Base-by-base conservation (phyloP, 371 early-diverging fungal genomes). In the Nematocida major region DNA sequence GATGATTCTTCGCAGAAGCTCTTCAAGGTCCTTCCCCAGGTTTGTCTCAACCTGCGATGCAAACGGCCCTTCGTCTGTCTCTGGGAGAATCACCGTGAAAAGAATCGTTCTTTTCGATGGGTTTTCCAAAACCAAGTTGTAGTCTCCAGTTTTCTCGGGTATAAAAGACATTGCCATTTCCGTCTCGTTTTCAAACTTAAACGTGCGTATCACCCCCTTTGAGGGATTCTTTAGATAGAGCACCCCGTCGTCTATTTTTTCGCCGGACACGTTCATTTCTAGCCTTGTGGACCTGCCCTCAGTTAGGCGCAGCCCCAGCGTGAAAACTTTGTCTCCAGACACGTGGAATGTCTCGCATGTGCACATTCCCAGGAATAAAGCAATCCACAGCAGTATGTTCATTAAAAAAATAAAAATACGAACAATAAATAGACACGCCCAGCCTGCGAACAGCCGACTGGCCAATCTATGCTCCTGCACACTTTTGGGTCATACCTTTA, bases 51-150 rank as follows among this genome's bases (percentile, higher is more conserved):
- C 40, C 49, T 40, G 32, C 13, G 59, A 40, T 9, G 76, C 63
- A 63, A 73, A 73, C 15, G 76, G 76, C 22, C 76, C 76, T 48
- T 73, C 76, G 38, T 65, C 66, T 1, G 39, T 36, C 42, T 48
- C 26, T 45, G 76, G 76, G 2, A 73, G 42, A n/a, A 36, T 7
- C 0, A 73, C 9, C 15, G 53, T 51, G 34, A 73, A 73, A 2
- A 59, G 9, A 18, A 73, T 1, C 3, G 26, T 15, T 0, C 28
- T 34, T 15, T 42, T 32, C n/a, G 24, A 4, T 11, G n/a, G 26
- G 28, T 73, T 73, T 2, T 13, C 15, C 11, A 73, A 3, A 13
- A n/a, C 20, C 15, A 65, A 3, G 0, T 24, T 39, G 34, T 63
- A 48, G 20, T 43, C 49, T 2, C 76, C 76, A 30, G 63, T 13